These are phyloP conservation scores for Piper betle DNA, from an alignment of 164 flowering plant genomes.

Conservation along the genomic window DNA sequence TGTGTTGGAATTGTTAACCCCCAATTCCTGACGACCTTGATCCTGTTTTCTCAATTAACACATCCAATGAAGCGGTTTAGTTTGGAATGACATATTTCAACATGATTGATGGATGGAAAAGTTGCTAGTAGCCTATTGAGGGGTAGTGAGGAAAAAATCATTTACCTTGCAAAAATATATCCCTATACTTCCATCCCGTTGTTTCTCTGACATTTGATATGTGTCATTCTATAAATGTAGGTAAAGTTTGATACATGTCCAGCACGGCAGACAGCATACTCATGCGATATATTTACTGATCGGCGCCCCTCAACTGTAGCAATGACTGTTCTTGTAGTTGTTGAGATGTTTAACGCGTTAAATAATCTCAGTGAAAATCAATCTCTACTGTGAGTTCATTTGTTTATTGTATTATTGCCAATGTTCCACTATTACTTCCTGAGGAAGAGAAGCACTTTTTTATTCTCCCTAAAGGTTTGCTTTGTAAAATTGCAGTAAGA, in stretches of 20 bases:
- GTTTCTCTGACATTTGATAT: background rate
- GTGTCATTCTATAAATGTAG: constrained; percentile 18
- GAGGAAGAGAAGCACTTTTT: background rate
- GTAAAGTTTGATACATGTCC: constrained; percentile 88
- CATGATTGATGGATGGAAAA: too few relatives aligned
- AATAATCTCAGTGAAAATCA: constrained; percentile 99
- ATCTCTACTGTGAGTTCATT: constrained; percentile 70
- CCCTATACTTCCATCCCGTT: background rate
- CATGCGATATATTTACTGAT: constrained; percentile 84
- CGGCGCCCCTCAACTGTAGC: constrained; percentile 94
- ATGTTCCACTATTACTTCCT: background rate
- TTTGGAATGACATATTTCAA: too few relatives aligned
- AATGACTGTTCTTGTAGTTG: constrained; percentile 99
- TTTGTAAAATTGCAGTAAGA: constrained; percentile 32
- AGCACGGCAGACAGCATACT: constrained; percentile 65
- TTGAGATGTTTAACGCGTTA: constrained; percentile 98
- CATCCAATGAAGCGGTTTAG: too few relatives aligned
- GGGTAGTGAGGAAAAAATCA: background rate
- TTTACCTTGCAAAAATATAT: background rate
- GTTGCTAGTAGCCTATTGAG: too few relatives aligned
- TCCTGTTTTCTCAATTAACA: too few relatives aligned
- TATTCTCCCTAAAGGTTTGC: background rate
- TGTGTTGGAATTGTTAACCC: too few relatives aligned
- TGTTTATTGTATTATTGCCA: background rate
- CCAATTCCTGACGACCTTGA: too few relatives aligned